A percentile compares a stretch with the other conserved stretches of the same genome.
Evolutionary conservation across 352 stramenopile species (phyloP).

Genomic region (Blastocystis sp.): DNA sequence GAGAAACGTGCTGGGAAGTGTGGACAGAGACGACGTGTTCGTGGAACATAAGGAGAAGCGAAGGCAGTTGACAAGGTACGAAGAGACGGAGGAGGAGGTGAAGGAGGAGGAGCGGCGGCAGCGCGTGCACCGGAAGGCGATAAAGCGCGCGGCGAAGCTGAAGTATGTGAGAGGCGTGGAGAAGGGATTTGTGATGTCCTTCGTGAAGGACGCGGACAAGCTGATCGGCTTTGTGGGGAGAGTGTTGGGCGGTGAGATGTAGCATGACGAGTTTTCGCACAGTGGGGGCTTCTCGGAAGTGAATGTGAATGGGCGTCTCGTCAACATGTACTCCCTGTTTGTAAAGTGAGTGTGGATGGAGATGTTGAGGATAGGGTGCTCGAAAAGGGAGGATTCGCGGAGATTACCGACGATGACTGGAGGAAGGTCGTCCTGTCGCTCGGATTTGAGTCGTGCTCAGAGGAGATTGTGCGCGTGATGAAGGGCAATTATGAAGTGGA

Average conservation of each 20-base stretch:
- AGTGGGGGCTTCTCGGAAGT: neutral
- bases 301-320: neutral
- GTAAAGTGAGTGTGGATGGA: neutral
- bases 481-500: constrained; percentile 25
- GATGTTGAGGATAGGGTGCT: constrained; percentile 1
- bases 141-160: constrained; percentile 4
- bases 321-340: constrained; percentile 17
- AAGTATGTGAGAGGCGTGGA: constrained; percentile 30
- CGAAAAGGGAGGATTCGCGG: constrained; percentile 21
- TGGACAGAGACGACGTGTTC: constrained; percentile 9
- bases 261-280: constrained; percentile 15
- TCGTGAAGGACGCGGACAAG: constrained; percentile 11
- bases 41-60: neutral
- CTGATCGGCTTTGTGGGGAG: constrained; percentile 24
- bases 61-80: neutral
- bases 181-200: neutral
- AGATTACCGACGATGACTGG: constrained; percentile 20
- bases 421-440: neutral
- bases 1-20: neutral
- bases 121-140: neutral
- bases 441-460: neutral
- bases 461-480: neutral
- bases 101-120: neutral
- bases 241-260: neutral
- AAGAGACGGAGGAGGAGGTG: neutral